Evolutionary conservation across 139 green algal genomes (phyloP).

Genomic region (Chlamydomonas urium): DNA sequence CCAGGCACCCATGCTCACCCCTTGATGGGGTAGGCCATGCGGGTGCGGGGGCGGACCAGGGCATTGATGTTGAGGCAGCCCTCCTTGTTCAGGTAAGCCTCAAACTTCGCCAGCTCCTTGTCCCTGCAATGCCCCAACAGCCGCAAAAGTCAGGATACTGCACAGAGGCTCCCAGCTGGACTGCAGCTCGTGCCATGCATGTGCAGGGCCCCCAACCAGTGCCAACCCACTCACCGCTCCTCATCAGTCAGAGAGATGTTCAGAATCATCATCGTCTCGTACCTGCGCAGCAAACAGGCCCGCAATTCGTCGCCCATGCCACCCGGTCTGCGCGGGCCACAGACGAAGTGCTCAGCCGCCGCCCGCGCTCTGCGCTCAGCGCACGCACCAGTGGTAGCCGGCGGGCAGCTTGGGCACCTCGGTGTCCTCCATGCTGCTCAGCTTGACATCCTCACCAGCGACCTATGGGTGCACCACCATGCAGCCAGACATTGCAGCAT

Average conservation of each 20-base stretch:
- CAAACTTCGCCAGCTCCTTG: conserved; percentile 84
- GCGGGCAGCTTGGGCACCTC: conserved; percentile 36
- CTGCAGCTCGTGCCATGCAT: too few relatives aligned
- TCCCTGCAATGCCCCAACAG: too few relatives aligned
- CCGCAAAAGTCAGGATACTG: too few relatives aligned
- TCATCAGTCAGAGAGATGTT: conserved; percentile 70
- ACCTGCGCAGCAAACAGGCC: too few relatives aligned
- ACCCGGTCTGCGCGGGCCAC: too few relatives aligned
- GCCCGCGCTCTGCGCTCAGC: too few relatives aligned
- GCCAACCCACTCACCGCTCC: conserved; percentile 62
- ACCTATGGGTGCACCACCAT: too few relatives aligned
- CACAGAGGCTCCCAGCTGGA: too few relatives aligned
- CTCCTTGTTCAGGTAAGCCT: conserved; percentile 84
- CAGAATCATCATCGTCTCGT: conserved; percentile 90
- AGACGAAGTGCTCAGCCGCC: too few relatives aligned
- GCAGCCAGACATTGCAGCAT: too few relatives aligned
- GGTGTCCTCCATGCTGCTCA: background rate
- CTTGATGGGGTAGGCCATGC: conserved; percentile 86
- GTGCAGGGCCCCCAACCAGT: too few relatives aligned
- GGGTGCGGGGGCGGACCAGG: conserved; percentile 54
- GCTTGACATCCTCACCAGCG: conserved; percentile 7
- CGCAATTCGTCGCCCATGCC: too few relatives aligned
- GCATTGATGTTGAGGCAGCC: conserved; percentile 62
- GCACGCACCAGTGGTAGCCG: conserved; percentile 47
- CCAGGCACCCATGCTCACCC: conserved; percentile 32